A percentile compares a stretch with the other conserved stretches of the same genome.
Conservation (phyloP, 805 yeast genomes). For the Teunomyces panamensis region DNA sequence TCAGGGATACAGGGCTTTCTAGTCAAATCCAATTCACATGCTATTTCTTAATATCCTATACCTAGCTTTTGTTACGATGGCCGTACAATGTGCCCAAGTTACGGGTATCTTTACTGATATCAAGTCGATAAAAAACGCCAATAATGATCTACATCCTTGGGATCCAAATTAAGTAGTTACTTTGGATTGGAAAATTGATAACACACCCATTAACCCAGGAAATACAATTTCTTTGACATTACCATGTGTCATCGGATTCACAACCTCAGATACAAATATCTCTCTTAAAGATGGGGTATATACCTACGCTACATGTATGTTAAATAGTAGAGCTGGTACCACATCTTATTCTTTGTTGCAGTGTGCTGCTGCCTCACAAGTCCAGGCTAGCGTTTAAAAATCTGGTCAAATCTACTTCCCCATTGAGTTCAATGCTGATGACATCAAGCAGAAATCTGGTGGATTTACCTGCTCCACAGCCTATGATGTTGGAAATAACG, state of each 20-base stretch:
- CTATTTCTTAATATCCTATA: neutral
- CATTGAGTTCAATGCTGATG: constrained; percentile 18
- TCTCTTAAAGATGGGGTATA: constrained; percentile 5
- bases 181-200: constrained; percentile 18
- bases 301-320: constrained; percentile 9
- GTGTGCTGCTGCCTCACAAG: constrained; percentile 16
- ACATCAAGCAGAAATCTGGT: constrained; percentile 8
- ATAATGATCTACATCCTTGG: constrained; percentile 9
- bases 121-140: constrained; percentile 9
- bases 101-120: constrained; percentile 17
- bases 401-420: constrained; percentile 15
- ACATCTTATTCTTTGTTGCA: constrained; percentile 9
- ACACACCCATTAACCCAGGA: constrained; percentile 14
- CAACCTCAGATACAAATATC: constrained; percentile 10
- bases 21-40: neutral
- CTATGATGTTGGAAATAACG: constrained; percentile 11
- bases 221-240: constrained; percentile 25
- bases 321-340: constrained; percentile 5
- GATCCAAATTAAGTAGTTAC: constrained; percentile 8
- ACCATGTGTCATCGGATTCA: constrained; percentile 26
- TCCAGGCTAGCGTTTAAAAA: constrained; percentile 10
- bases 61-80: neutral
- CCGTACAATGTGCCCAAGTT: constrained; percentile 6
- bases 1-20: no score
- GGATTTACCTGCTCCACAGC: constrained; percentile 6